Evolutionary conservation across 2,329 filamentous ascomycete genomes (phyloP).

Genomic region (Metarhizium humberi): DNA sequence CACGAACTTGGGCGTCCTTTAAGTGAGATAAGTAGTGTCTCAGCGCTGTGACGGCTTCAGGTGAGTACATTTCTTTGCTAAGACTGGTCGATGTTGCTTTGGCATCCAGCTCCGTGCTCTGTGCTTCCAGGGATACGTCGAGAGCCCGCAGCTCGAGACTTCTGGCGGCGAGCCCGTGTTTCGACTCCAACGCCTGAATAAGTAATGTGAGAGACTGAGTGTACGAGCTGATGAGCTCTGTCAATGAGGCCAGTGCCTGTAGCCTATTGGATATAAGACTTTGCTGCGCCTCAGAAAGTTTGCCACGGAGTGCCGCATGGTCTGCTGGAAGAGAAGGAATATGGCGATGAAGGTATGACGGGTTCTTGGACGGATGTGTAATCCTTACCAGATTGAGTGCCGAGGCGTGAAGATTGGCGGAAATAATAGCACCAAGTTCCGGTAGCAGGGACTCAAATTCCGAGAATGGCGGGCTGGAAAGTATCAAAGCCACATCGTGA

Average conservation of each 20-base stretch:
- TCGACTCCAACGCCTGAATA: slow-evolving; percentile 42
- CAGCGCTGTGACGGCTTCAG: slow-evolving; percentile 33
- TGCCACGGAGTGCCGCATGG: slow-evolving; percentile 25
- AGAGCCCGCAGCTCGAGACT: slow-evolving; percentile 41
- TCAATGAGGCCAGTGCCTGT: slow-evolving; percentile 25
- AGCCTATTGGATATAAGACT: slow-evolving; percentile 30
- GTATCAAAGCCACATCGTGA: slow-evolving; percentile 31
- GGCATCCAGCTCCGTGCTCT: slow-evolving; percentile 29
- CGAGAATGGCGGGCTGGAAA: slow-evolving; percentile 40
- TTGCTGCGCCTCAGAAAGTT: slow-evolving; percentile 19
- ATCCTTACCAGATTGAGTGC: slow-evolving; percentile 40
- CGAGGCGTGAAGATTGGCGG: slow-evolving; percentile 37
- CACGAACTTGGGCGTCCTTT: slow-evolving; percentile 35
- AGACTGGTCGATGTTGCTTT: slow-evolving; percentile 24
- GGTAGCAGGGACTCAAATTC: slow-evolving; percentile 39
- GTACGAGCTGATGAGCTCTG: slow-evolving; percentile 29
- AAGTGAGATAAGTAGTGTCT: slow-evolving; percentile 39
- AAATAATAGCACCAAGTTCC: slow-evolving; percentile 35
- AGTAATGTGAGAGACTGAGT: slow-evolving; percentile 30
- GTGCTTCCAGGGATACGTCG: slow-evolving; percentile 33
- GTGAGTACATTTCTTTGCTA: slow-evolving; percentile 33
- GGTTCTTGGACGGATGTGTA: slow-evolving; percentile 38
- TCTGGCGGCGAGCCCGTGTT: slow-evolving; percentile 43
- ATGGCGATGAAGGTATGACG: slow-evolving; percentile 48
- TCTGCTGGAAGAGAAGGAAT: slow-evolving; percentile 38